phyloP scores from a whole-genome alignment of 2,329 filamentous ascomycete genomes.

The Pseudogymnoascus pannorum region DNA sequence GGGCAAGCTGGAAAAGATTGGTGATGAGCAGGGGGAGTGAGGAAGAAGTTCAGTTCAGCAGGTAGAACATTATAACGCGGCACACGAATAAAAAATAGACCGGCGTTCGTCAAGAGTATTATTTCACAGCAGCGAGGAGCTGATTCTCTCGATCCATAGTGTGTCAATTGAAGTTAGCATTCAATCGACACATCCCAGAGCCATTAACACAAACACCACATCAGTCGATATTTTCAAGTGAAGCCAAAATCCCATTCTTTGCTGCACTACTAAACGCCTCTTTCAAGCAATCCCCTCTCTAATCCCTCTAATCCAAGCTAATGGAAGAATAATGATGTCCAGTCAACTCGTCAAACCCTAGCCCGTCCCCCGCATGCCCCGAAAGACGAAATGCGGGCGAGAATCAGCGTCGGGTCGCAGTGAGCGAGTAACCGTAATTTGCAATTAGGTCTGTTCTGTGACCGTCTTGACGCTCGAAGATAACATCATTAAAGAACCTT shows the following conservation, averaged over 20 bases:
- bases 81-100: slow-evolving; percentile 1
- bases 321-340: slow-evolving; percentile 24
- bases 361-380: slow-evolving; percentile 37
- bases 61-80: background rate
- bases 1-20: slow-evolving; percentile 93
- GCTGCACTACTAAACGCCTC: slow-evolving; percentile 25
- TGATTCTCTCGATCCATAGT: background rate
- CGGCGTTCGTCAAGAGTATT: background rate
- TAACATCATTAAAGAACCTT: slow-evolving; percentile 22
- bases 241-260: slow-evolving; percentile 45
- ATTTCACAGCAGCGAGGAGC: background rate
- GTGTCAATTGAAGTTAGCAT: background rate
- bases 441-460: slow-evolving; percentile 60
- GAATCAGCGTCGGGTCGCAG: slow-evolving; percentile 36
- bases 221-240: background rate
- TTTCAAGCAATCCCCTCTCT: slow-evolving; percentile 9
- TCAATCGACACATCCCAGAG: background rate
- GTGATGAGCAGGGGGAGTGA: slow-evolving; percentile 60
- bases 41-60: background rate
- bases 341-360: slow-evolving; percentile 28
- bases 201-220: background rate
- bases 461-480: slow-evolving; percentile 28
- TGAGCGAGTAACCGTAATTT: slow-evolving; percentile 49
- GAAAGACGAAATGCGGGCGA: slow-evolving; percentile 29
- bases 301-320: background rate